Evolutionary conservation across 441 rosid species (phyloP).

Genomic region (Aquilaria agallochum): DNA sequence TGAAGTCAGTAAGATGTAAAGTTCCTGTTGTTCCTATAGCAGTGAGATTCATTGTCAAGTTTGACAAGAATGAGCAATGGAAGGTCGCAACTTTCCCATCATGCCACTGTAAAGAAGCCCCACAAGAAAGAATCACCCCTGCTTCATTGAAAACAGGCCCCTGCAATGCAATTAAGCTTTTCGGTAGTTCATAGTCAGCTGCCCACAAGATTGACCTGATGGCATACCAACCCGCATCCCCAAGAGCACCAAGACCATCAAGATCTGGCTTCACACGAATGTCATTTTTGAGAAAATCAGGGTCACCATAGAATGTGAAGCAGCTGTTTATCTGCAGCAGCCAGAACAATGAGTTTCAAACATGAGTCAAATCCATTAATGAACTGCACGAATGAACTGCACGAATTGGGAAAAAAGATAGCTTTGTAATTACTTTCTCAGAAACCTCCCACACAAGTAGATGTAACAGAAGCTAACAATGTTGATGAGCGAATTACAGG

Average conservation of each 20-base stretch:
- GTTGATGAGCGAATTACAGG: too few species aligned
- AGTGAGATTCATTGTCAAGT: constrained; percentile 64
- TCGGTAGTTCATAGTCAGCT: constrained; percentile 58
- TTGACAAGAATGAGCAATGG: constrained; percentile 66
- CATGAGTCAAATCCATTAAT: too few species aligned
- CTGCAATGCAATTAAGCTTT: constrained; percentile 44
- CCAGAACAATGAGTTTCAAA: background rate
- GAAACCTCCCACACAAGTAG: too few species aligned
- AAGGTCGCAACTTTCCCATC: constrained; percentile 55
- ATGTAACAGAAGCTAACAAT: too few species aligned
- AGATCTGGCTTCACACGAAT: constrained; percentile 79
- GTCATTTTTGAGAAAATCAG: constrained; percentile 54
- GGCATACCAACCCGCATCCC: constrained; percentile 88
- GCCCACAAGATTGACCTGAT: constrained; percentile 54
- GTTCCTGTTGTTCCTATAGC: constrained; percentile 65
- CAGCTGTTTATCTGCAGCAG: constrained; percentile 47
- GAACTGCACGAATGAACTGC: too few species aligned
- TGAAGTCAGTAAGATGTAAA: constrained; percentile 49
- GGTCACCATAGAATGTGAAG: constrained; percentile 43
- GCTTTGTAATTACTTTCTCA: too few species aligned
- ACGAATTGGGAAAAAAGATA: too few species aligned
- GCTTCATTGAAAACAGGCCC: constrained; percentile 47
- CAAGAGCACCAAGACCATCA: constrained; percentile 77
- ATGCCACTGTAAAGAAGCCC: constrained; percentile 63
- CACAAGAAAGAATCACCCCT: constrained; percentile 64